Evolutionary conservation across 202 grass and related monocot species (phyloP).

Genomic region (Zoysia matrella): DNA sequence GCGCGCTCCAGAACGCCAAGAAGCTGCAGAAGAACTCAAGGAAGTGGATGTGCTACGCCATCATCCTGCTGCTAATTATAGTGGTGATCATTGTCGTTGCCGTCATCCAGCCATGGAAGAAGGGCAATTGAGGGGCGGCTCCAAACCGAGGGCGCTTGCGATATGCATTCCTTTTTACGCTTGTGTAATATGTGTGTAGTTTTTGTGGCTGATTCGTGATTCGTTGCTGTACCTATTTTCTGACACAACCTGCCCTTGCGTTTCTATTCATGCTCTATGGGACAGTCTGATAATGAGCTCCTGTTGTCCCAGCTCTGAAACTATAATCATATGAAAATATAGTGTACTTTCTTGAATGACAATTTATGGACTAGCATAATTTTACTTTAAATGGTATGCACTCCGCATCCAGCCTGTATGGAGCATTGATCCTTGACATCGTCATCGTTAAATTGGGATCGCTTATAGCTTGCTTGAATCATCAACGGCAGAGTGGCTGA

Average conservation of each 20-base stretch:
- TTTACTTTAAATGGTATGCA: no score
- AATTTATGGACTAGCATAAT: no score
- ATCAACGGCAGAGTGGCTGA: no score
- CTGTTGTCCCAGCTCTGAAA: neutral
- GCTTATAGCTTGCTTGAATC: no score
- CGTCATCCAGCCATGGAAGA: slow-evolving; percentile 73
- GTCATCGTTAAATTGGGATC: no score
- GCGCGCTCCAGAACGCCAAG: slow-evolving; percentile 72
- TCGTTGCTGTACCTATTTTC: slow-evolving; percentile 43
- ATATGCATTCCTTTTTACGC: neutral
- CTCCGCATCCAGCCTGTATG: no score
- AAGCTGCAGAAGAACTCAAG: slow-evolving; percentile 61
- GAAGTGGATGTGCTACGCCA: slow-evolving; percentile 81
- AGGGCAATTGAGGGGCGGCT: neutral
- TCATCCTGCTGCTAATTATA: slow-evolving; percentile 81
- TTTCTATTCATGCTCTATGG: slow-evolving; percentile 32
- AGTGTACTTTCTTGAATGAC: neutral
- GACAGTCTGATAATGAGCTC: neutral
- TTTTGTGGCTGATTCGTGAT: slow-evolving; percentile 10
- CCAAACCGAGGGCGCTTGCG: neutral
- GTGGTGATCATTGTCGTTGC: slow-evolving; percentile 62
- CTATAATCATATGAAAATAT: neutral
- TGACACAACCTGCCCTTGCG: neutral
- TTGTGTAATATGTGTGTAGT: slow-evolving; percentile 10
- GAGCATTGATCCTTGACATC: no score